Conservation (phyloP, 805 yeast species). For the Tetrapisispora nanseiensis region DNA sequence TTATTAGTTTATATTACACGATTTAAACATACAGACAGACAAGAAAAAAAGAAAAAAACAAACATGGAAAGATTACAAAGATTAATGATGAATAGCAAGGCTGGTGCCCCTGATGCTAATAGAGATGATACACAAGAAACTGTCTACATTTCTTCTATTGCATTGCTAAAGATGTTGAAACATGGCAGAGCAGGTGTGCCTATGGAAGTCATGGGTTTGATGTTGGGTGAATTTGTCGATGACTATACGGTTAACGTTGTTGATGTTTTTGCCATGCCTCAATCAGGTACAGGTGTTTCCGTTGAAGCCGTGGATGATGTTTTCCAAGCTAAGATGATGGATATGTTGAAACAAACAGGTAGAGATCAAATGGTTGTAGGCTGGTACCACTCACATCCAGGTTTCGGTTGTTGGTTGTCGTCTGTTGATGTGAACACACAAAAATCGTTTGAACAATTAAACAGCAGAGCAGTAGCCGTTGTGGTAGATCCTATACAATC, state of each 20-base stretch:
- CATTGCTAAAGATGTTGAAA: constrained; percentile 89
- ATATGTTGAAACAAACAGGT: constrained; percentile 98
- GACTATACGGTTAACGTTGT: constrained; percentile 94
- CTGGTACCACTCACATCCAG: constrained; percentile 99
- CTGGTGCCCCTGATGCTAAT: constrained; percentile 55
- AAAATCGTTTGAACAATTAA: constrained; percentile 93
- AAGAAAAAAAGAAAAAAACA: neutral
- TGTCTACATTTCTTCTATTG: constrained; percentile 90
- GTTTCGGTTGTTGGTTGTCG: constrained; percentile 99
- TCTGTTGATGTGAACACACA: constrained; percentile 96
- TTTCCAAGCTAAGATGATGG: constrained; percentile 98
- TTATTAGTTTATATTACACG: too few relatives aligned
- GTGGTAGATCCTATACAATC: constrained; percentile 98
- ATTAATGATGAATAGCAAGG: constrained; percentile 31
- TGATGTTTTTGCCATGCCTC: constrained; percentile 99
- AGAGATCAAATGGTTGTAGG: constrained; percentile 98
- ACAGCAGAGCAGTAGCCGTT: constrained; percentile 93
- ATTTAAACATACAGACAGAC: too few relatives aligned
- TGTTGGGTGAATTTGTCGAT: constrained; percentile 97
- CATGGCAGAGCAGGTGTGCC: constrained; percentile 92
- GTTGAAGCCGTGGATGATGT: constrained; percentile 99
- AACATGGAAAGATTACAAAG: constrained; percentile 36
- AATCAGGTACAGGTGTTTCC: constrained; percentile 94
- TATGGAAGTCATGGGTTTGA: constrained; percentile 92
- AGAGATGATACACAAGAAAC: constrained; percentile 93